Conservation (phyloP, 306 rosid species). For the Delonix regia region DNA sequence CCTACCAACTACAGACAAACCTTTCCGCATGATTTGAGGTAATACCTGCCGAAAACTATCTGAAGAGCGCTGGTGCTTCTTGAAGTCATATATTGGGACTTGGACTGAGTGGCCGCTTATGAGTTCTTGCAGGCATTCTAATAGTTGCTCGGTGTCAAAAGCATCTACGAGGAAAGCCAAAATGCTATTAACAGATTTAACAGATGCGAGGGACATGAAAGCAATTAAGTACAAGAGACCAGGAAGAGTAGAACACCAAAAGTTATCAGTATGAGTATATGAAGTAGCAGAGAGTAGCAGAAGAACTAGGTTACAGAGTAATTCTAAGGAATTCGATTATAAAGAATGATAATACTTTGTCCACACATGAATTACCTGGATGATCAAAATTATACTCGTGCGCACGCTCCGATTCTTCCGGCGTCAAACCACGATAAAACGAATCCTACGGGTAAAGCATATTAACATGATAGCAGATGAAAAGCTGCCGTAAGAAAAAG, state of each 20-base stretch:
- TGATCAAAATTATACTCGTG: constrained; percentile 96
- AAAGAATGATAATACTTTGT: neutral
- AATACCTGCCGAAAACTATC: constrained; percentile 92
- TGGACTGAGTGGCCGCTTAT: constrained; percentile 73
- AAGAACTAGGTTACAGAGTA: neutral
- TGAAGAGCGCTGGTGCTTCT: constrained; percentile 76
- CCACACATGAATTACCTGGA: constrained; percentile 61
- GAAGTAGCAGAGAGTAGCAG: neutral
- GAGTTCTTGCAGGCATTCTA: constrained; percentile 76
- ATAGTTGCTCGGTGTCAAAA: constrained; percentile 87
- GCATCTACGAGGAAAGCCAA: constrained; percentile 58
- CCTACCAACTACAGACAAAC: neutral
- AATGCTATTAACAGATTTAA: neutral
- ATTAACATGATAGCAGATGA: neutral
- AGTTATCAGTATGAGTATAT: neutral
- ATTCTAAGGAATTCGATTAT: neutral
- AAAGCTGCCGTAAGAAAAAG: neutral
- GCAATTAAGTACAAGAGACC: neutral
- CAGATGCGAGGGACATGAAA: neutral
- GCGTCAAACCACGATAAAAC: constrained; percentile 91
- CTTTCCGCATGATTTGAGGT: neutral
- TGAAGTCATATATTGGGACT: constrained; percentile 91
- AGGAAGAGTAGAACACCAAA: neutral
- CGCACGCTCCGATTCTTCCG: constrained; percentile 77
- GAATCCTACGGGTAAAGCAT: constrained; percentile 62